phyloP scores from a whole-genome alignment of 441 rosid species.

The Bruguiera hainesii region DNA sequence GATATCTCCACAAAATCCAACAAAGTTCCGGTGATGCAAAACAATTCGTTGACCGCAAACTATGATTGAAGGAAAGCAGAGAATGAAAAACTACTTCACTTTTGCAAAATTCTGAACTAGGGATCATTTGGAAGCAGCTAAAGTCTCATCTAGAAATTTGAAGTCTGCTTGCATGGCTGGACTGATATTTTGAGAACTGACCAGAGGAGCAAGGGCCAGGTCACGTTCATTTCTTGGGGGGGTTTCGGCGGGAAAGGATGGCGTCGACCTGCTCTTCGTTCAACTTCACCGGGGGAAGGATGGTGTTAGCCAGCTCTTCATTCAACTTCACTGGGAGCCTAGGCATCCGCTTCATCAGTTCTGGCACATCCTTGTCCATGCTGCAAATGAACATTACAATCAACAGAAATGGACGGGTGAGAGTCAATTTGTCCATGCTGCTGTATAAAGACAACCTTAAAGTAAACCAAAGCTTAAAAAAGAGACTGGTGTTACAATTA shows the following conservation, averaged over 20 bases:
- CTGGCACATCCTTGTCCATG: constrained; percentile 33
- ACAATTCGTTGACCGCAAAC: neutral
- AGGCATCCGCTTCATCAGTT: constrained; percentile 55
- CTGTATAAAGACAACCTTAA: no score
- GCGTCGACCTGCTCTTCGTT: constrained; percentile 27
- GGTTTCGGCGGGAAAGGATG: constrained; percentile 25
- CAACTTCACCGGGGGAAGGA: constrained; percentile 1
- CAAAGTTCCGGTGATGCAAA: neutral
- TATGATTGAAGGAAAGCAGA: neutral
- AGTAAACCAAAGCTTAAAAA: no score
- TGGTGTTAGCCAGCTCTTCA: constrained; percentile 4
- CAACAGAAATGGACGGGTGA: neutral
- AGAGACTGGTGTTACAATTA: neutral
- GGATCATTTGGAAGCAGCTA: no score
- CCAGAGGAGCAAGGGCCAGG: neutral
- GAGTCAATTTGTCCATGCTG: neutral
- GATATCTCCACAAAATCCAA: neutral
- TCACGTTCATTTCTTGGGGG: constrained; percentile 23
- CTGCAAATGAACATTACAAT: constrained; percentile 29
- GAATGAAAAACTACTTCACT: neutral
- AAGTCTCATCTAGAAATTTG: neutral
- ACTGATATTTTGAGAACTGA: neutral
- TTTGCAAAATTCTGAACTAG: no score
- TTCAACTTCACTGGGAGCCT: constrained; percentile 37
- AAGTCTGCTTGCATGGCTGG: neutral